Base-by-base conservation (phyloP, 2,329 filamentous ascomycete species). In the Pestalotiopsis sp. region DNA sequence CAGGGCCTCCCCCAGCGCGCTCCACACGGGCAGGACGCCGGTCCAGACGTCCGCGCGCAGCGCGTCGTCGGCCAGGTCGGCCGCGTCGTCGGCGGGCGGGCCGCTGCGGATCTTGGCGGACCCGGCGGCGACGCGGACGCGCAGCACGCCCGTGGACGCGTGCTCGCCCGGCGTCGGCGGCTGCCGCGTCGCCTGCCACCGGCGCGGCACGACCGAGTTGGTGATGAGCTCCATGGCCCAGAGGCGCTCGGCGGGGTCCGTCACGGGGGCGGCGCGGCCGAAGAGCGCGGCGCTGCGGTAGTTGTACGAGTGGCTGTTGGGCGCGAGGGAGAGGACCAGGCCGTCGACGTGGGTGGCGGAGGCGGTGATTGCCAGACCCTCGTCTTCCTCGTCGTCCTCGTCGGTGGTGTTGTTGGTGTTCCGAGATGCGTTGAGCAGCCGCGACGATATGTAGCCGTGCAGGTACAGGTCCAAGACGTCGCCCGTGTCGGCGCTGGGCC, bases 271-370 rank as follows among this genome's bases (percentile, higher is more conserved):
- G 0, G 91, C 94, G 76, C 90, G 87, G 1, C 94, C 94, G 75
- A 95, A 94, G 13, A 96, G 83, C 9, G 94, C 83, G 11, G 92
- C 92, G 52, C 90, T 93, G 70, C 93, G 92, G 81, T 96, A 97
- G 83, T 97, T 95, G 83, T 93, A 94, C 81, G 88, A 92, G 82
- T 97, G 93, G 68, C 87, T 88, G 81, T 93, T 92, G 13, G 93
- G 92, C 0, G 93, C 94, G 14, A 97, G 85, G 22, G 92, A 87
- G 39, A 97, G 87, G 9, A 97, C 89, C 65, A 96, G 83, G 52
- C 93, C 94, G 80, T 97, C 93, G 52, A 97, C 81, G 75, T 91
- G 89, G 59, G 89, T 92, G 1, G 92, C 92, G 24, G 91, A 86
- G 40, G 96, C 83, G 74, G 88, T 91, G 56, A 97, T 81, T 1